A percentile compares a stretch with the other conserved stretches of the same genome.
phyloP scores from a whole-genome alignment of 2,329 filamentous ascomycete species.

The Neurospora sp. region DNA sequence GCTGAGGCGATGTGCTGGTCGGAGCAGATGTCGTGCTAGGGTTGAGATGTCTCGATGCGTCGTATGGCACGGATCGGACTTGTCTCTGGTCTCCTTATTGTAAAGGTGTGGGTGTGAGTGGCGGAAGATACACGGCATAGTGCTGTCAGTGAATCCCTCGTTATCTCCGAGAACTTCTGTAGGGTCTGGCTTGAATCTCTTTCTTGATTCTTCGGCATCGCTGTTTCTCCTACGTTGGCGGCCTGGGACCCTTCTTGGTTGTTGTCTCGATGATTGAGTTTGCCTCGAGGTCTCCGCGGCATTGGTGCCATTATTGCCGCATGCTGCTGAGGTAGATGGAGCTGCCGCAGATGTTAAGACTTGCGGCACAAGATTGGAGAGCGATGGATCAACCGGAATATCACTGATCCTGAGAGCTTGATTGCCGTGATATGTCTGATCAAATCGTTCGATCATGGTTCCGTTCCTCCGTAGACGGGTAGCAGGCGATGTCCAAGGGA shows the following conservation, averaged over 20 bases:
- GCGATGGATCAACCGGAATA: conserved; percentile 11
- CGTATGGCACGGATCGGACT: conserved; percentile 24
- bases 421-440: conserved; percentile 14
- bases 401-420: background rate
- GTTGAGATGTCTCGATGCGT: conserved; percentile 24
- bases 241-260: background rate
- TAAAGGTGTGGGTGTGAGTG: conserved; percentile 21
- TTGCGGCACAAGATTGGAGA: conserved; percentile 3
- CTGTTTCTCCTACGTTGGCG: background rate
- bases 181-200: conserved; percentile 12
- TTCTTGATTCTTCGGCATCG: conserved; percentile 8
- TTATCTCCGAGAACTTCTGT: background rate
- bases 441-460: conserved; percentile 17
- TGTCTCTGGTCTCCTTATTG: conserved; percentile 18
- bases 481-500: conserved; percentile 19
- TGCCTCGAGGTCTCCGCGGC: background rate
- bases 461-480: conserved; percentile 19
- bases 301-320: background rate
- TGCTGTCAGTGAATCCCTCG: conserved; percentile 17
- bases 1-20: conserved; percentile 22
- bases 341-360: background rate
- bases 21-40: conserved; percentile 23
- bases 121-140: conserved; percentile 20
- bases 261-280: background rate
- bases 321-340: background rate